Evolutionary conservation across 352 stramenopile species (phyloP).

Genomic region (Globisporangium splendens): DNA sequence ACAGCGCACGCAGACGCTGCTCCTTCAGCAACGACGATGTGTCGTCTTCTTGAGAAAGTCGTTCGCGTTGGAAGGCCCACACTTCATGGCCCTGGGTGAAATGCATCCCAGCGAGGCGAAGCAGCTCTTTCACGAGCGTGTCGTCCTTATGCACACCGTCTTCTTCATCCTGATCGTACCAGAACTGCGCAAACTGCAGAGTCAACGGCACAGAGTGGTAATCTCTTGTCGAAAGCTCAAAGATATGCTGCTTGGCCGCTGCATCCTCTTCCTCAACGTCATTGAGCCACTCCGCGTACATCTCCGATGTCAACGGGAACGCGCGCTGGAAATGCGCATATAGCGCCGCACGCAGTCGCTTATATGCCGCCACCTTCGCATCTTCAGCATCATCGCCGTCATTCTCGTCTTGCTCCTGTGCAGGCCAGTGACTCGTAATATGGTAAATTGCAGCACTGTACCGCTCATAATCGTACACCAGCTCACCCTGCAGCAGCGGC

Average conservation of each 20-base stretch:
- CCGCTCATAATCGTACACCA: slow-evolving; percentile 30
- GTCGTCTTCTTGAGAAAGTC: slow-evolving; percentile 12
- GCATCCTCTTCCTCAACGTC: slow-evolving; percentile 21
- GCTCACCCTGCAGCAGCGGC: slow-evolving; percentile 12
- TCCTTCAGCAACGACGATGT: slow-evolving; percentile 29
- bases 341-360: slow-evolving; percentile 25
- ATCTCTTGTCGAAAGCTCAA: slow-evolving; percentile 33
- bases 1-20: slow-evolving; percentile 32
- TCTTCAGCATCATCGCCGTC: slow-evolving; percentile 6
- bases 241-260: slow-evolving; percentile 27
- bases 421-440: slow-evolving; percentile 29
- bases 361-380: slow-evolving; percentile 14
- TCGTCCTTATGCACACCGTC: slow-evolving; percentile 6
- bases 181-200: slow-evolving; percentile 32
- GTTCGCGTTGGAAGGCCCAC: slow-evolving; percentile 53
- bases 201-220: slow-evolving; percentile 58
- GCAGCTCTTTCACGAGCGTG: slow-evolving; percentile 26
- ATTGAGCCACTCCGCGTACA: slow-evolving; percentile 55
- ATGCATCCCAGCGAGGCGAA: slow-evolving; percentile 38
- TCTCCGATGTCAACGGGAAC: slow-evolving; percentile 53
- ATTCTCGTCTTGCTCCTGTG: slow-evolving; percentile 3
- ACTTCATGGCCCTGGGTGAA: slow-evolving; percentile 60
- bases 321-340: slow-evolving; percentile 44
- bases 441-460: slow-evolving; percentile 32
- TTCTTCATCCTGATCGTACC: slow-evolving; percentile 25